A percentile compares a stretch with the other conserved stretches of the same genome.
These are phyloP conservation scores for Ustilago hordei DNA, from an alignment of 1,284 basidiomycete species.

Conservation along the genomic window DNA sequence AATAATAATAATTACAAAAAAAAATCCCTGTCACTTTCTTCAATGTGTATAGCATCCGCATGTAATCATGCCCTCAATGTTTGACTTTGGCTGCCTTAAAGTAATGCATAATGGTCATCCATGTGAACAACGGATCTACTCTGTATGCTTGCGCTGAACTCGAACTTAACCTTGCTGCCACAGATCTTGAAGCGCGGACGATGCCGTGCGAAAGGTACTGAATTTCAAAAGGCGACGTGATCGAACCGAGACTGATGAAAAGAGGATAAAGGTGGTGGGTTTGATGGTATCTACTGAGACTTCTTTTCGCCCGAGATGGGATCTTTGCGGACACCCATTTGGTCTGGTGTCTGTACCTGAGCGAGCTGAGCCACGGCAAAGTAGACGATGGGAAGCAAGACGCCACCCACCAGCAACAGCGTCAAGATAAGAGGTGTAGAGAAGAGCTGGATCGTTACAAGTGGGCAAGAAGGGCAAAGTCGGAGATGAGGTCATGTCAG, in stretches of 20 bases:
- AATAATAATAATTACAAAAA: no score
- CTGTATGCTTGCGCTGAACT: not conserved
- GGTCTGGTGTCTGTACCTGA: conserved; percentile 48
- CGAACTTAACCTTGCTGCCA: not conserved
- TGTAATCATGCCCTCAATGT: not conserved
- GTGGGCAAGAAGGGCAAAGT: not conserved
- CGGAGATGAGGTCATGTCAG: not conserved
- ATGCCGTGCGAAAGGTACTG: not conserved
- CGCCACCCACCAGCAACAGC: conserved; percentile 38
- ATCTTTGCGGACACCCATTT: conserved; percentile 53
- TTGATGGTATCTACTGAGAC: conserved; percentile 40
- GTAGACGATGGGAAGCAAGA: conserved; percentile 44
- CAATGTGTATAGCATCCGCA: no score
- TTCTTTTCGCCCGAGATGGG: conserved; percentile 53
- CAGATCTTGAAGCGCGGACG: not conserved
- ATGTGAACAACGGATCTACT: no score
- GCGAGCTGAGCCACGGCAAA: conserved; percentile 53
- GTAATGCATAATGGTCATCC: not conserved
- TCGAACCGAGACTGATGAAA: conserved; percentile 1
- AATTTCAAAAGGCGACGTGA: conserved; percentile 1
- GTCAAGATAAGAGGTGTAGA: conserved; percentile 46
- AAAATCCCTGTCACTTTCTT: no score
- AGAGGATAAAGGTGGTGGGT: not conserved
- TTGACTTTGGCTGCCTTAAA: not conserved
- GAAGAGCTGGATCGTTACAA: conserved; percentile 32